phyloP scores from a whole-genome alignment of 495 filamentous ascomycete genomes.

The Mytilinidion resinicola region DNA sequence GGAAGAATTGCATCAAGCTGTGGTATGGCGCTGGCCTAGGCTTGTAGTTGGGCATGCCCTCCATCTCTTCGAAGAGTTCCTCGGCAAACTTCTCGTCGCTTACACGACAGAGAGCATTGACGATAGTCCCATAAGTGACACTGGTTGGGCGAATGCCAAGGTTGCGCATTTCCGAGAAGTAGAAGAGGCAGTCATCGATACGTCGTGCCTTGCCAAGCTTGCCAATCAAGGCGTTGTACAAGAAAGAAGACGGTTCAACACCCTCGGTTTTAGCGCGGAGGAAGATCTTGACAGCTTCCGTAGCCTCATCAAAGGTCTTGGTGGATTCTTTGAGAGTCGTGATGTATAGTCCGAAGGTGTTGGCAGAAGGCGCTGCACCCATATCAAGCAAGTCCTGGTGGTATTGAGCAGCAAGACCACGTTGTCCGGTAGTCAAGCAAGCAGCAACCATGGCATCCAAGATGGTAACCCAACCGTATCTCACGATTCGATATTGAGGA shows the following conservation, averaged over 20 bases:
- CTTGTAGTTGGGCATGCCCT: constrained; percentile 98
- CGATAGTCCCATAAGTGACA: constrained; percentile 95
- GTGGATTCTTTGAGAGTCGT: constrained; percentile 93
- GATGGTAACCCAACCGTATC: constrained; percentile 91
- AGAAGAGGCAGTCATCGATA: constrained; percentile 95
- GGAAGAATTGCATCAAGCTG: constrained; percentile 98
- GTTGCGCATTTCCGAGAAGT: constrained; percentile 94
- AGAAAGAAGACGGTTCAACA: constrained; percentile 89
- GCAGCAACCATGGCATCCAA: constrained; percentile 94
- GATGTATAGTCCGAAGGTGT: constrained; percentile 97
- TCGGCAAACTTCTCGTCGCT: constrained; percentile 96
- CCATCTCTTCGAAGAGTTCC: constrained; percentile 98
- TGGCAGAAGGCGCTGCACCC: constrained; percentile 85
- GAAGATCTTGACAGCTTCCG: constrained; percentile 95
- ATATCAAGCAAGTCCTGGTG: constrained; percentile 85
- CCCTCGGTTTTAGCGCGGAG: constrained; percentile 87
- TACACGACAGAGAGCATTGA: constrained; percentile 95
- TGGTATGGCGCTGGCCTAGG: constrained; percentile 95
- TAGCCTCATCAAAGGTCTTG: constrained; percentile 95
- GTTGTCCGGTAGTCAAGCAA: constrained; percentile 77
- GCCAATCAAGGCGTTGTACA: constrained; percentile 97
- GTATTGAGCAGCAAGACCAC: constrained; percentile 69
- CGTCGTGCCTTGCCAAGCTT: constrained; percentile 96
- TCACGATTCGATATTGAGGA: constrained; percentile 71
- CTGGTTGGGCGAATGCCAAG: constrained; percentile 91